Percentiles rank a stretch among this genome's conserved stretches.
These are phyloP conservation scores for Arthrobotrys musiformis DNA, from an alignment of 2,329 filamentous ascomycete species.

Conservation along the genomic window DNA sequence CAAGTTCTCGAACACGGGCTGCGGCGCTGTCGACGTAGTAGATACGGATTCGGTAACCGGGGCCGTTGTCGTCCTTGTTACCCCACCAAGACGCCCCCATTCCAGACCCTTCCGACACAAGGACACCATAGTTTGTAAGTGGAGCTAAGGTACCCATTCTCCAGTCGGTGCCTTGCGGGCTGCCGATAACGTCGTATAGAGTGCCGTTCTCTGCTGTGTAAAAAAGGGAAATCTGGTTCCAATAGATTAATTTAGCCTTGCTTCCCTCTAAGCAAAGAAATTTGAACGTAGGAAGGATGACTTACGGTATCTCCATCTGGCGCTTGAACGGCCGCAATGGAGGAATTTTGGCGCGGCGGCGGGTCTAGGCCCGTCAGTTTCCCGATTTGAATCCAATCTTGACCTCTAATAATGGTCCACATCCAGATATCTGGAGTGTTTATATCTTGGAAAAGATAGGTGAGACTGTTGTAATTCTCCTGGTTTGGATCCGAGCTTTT, in stretches of 20 bases:
- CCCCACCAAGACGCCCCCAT: conserved; percentile 47
- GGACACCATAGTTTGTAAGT: conserved; percentile 41
- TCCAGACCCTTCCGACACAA: conserved; percentile 40
- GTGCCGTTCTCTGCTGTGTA: conserved; percentile 46
- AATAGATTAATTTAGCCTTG: neutral
- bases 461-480: conserved; percentile 33
- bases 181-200: conserved; percentile 36
- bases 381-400: conserved; percentile 44
- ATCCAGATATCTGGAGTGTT: conserved; percentile 50
- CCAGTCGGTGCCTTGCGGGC: conserved; percentile 22
- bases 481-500: conserved; percentile 28
- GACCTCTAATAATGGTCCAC: conserved; percentile 28
- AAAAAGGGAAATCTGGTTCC: conserved; percentile 39
- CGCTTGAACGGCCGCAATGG: conserved; percentile 44
- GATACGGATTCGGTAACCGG: conserved; percentile 33
- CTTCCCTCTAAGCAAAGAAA: neutral
- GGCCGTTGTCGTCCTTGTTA: conserved; percentile 13
- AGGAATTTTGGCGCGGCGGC: conserved; percentile 29
- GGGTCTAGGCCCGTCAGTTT: conserved; percentile 42
- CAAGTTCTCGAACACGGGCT: conserved; percentile 38
- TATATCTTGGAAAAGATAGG: conserved; percentile 47
- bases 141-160: conserved; percentile 34
- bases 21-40: conserved; percentile 52
- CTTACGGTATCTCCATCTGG: conserved; percentile 36
- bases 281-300: neutral